Base-by-base conservation (phyloP, 768 basidiomycete species). In the Russula brevipes region DNA sequence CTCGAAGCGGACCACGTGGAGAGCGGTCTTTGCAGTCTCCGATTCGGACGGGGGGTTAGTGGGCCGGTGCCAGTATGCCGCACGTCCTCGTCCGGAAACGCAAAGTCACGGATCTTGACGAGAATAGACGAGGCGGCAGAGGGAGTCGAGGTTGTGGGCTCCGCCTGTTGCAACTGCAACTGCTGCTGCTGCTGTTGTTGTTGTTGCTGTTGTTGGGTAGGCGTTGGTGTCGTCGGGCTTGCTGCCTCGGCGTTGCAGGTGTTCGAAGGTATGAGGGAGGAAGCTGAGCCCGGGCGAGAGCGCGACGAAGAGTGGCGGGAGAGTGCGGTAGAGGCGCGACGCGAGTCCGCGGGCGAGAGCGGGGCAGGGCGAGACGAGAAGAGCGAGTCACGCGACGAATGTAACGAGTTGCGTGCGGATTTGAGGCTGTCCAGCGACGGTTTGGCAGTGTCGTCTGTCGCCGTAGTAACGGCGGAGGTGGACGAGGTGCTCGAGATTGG, bases 291-390 rank as follows among this genome's bases (percentile, higher is more conserved):
- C 74, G 52, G 81, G 74, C 69, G 74, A 17, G 72, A 76, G 46
- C 72, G 73, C 54, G 69, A 72, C 24, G 76, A 77, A 42, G 80
- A 80, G 2, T 72, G 74, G 46, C 70, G 70, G 9, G 71, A 75
- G 66, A 53, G 73, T 57, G 61, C 75, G 63, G 69, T 69, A 17
- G 78, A 79, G 5, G 76, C 66, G 31, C 79, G 76, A 41, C 83
- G 79, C 0, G 83, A 83, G 5, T 77, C 60, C 0, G 77, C 81
- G 16, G 85, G 85, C 1, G 84, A 86, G 4, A 81, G 81, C 0
- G 86, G 85, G 0, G 85, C 85, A 39, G 84, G 85, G 5, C 85
- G 82, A 0, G 79, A 79, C 12, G 80, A 79, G 0, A 76, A 76
- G 64, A 76, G 80, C 17, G 74, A 70, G 51, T 71, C 74, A 19